A percentile compares a stretch with the other conserved stretches of the same genome.
Evolutionary conservation across 176 grass and related monocot genomes (phyloP).

Genomic region (Poa annua): DNA sequence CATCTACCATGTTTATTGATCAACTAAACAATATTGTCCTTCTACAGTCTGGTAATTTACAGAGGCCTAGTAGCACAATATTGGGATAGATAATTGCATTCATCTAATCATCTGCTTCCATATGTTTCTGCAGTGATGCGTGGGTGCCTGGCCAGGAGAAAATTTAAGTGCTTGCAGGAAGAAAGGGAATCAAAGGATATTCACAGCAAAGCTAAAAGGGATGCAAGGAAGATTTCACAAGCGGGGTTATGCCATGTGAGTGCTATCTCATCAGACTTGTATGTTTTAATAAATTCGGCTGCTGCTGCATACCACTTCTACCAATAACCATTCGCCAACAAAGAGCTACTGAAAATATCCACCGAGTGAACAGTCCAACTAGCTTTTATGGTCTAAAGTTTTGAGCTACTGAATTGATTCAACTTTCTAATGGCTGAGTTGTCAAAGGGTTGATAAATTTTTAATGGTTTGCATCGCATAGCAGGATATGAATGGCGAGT

Average conservation of each 20-base stretch:
- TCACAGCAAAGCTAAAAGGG: constrained; percentile 36
- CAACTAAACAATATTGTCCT: constrained; percentile 65
- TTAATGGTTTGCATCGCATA: constrained; percentile 33
- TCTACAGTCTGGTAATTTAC: constrained; percentile 80
- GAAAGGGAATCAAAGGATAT: constrained; percentile 39
- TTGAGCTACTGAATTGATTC: constrained; percentile 20
- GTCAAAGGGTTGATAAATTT: constrained; percentile 14
- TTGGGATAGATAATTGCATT: constrained; percentile 22
- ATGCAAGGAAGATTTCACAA: constrained; percentile 37
- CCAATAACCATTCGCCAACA: constrained; percentile 1
- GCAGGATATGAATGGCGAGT: constrained; percentile 60
- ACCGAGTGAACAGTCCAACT: constrained; percentile 13
- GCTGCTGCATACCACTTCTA: constrained; percentile 15
- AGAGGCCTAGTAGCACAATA: constrained; percentile 25
- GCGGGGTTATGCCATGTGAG: constrained; percentile 45
- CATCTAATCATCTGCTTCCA: constrained; percentile 37
- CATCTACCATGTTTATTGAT: constrained; percentile 53
- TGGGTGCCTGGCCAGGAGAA: constrained; percentile 72
- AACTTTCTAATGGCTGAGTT: constrained; percentile 16
- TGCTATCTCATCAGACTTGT: constrained; percentile 27
- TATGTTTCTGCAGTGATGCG: constrained; percentile 67
- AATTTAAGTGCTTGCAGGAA: constrained; percentile 56
- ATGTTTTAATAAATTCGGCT: neutral
- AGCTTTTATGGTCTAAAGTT: constrained; percentile 14
- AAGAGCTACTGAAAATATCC: constrained; percentile 14